Evolutionary conservation across 306 rosid genomes (phyloP).

Genomic region (Fragaria vesca): DNA sequence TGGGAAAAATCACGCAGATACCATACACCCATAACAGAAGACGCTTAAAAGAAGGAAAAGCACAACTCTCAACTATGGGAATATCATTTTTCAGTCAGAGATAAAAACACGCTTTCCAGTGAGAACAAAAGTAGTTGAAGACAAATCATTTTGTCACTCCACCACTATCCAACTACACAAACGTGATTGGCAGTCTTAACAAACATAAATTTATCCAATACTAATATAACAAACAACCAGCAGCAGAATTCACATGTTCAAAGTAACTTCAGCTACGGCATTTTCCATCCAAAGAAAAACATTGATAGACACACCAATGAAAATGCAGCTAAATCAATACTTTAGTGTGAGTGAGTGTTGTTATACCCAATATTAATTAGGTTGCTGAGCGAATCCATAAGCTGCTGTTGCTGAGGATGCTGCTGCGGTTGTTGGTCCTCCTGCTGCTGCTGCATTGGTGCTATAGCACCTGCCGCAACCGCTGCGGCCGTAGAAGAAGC

Average conservation of each 20-base stretch:
- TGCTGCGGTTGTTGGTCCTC: conserved; percentile 48
- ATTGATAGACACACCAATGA: background rate
- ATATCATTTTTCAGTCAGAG: background rate
- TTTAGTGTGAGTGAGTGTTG: background rate
- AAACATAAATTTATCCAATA: background rate
- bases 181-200: background rate
- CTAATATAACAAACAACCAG: background rate
- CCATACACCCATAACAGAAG: background rate
- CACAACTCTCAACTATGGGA: background rate
- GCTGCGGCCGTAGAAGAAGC: conserved; percentile 84
- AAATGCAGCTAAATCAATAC: background rate
- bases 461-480: conserved; percentile 63
- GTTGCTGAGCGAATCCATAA: conserved; percentile 90
- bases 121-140: background rate
- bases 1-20: background rate
- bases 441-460: conserved; percentile 26
- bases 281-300: background rate
- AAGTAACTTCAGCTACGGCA: background rate
- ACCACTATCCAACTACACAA: background rate
- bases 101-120: background rate
- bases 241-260: background rate
- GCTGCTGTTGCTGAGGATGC: conserved; percentile 69
- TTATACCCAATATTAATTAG: conserved; percentile 87
- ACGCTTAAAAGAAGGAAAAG: background rate
- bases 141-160: background rate